Evolutionary conservation across 257 asterid genomes (phyloP).

Genomic region (Penstemon newberryi): DNA sequence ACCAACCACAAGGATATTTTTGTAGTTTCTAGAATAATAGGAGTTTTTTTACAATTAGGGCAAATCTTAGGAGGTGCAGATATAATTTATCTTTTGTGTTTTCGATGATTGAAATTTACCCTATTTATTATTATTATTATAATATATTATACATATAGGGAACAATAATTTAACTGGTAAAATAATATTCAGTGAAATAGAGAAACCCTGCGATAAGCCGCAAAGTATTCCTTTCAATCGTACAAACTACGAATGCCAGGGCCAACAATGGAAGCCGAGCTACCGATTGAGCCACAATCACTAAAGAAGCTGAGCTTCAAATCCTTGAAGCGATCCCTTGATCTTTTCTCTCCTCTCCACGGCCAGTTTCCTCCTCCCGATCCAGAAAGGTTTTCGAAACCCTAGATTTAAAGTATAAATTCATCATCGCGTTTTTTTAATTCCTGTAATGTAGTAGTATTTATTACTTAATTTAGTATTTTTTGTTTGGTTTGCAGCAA

Average conservation of each 20-base stretch:
- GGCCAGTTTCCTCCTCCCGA: conserved; percentile 79
- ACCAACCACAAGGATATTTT: too few species aligned
- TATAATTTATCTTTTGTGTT: too few species aligned
- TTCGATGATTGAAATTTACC: too few species aligned
- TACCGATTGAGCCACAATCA: conserved; percentile 91
- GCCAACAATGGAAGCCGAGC: conserved; percentile 62
- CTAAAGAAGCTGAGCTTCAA: conserved; percentile 84
- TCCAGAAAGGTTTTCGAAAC: conserved; percentile 55
- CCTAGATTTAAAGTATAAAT: conserved; percentile 1
- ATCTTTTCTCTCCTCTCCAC: conserved; percentile 82
- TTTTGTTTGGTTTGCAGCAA: conserved; percentile 55
- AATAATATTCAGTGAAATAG: too few species aligned
- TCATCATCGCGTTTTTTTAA: not conserved
- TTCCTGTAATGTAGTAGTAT: not conserved
- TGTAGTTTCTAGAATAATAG: too few species aligned
- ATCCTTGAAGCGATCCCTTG: conserved; percentile 84
- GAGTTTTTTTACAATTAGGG: too few species aligned
- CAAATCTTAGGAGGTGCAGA: too few species aligned
- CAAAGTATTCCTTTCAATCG: not conserved
- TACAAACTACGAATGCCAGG: conserved; percentile 43
- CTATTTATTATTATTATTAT: too few species aligned
- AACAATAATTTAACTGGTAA: too few species aligned
- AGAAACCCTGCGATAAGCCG: too few species aligned
- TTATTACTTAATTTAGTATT: not conserved
- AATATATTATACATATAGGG: too few species aligned